Evolutionary conservation across 768 basidiomycete genomes (phyloP).

Genomic region (Tulasnella sp.): DNA sequence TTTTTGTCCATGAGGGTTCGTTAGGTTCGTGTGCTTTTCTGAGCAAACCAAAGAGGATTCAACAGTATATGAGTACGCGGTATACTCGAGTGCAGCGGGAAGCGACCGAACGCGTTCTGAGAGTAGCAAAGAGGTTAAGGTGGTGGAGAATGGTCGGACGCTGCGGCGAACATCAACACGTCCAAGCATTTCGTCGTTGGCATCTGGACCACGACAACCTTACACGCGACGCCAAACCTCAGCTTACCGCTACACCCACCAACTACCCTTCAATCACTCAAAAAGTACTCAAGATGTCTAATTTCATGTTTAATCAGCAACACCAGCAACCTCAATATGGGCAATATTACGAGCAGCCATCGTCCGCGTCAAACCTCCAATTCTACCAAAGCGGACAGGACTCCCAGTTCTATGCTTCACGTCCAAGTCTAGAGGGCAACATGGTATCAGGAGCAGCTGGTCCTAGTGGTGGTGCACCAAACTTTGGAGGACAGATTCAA

Average conservation of each 20-base stretch:
- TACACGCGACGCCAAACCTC: background rate
- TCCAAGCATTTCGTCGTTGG: background rate
- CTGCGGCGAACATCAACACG: background rate
- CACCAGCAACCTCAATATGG: background rate
- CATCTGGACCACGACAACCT: background rate
- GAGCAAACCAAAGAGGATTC: no score
- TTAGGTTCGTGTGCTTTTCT: no score
- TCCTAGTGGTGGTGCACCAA: conserved; percentile 32
- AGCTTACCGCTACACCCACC: background rate
- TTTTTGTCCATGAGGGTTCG: background rate
- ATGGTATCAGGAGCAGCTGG: conserved; percentile 45
- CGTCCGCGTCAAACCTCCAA: conserved; percentile 14
- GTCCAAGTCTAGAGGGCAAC: conserved; percentile 51
- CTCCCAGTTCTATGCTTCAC: conserved; percentile 9
- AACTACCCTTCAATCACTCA: background rate
- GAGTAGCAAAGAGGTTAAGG: no score
- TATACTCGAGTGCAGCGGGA: no score
- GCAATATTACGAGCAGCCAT: background rate
- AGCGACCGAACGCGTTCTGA: no score
- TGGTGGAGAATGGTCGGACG: no score
- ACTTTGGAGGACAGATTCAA: conserved; percentile 66
- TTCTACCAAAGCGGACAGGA: conserved; percentile 16
- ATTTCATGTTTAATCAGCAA: conserved; percentile 15
- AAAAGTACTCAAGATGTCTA: conserved; percentile 1
- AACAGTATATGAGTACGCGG: no score